These are phyloP conservation scores for Fusarium hostae DNA, from an alignment of 2,329 filamentous ascomycete genomes.

Conservation along the genomic window DNA sequence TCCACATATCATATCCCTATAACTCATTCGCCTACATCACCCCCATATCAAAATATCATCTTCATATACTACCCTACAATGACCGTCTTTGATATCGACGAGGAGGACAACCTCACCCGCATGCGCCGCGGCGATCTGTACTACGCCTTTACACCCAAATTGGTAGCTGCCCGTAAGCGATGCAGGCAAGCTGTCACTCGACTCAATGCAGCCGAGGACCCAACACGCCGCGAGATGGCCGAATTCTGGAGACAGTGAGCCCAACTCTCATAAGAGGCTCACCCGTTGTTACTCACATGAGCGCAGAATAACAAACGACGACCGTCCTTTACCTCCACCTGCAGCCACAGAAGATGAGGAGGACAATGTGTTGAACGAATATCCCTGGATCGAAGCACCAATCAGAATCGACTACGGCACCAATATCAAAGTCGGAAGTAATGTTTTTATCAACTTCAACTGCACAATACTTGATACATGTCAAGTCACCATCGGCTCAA, in stretches of 20 bases:
- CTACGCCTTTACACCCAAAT: slow-evolving; percentile 75
- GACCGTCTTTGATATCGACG: slow-evolving; percentile 48
- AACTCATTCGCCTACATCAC: too few species aligned
- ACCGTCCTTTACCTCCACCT: slow-evolving; percentile 69
- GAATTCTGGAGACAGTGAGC: slow-evolving; percentile 79
- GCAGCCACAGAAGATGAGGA: slow-evolving; percentile 70
- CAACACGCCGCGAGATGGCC: slow-evolving; percentile 69
- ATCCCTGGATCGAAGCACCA: slow-evolving; percentile 77
- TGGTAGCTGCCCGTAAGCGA: slow-evolving; percentile 70
- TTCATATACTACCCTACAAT: background rate
- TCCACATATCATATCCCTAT: background rate
- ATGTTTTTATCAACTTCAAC: slow-evolving; percentile 80
- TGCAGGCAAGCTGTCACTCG: slow-evolving; percentile 69
- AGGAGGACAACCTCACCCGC: slow-evolving; percentile 60
- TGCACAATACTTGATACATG: slow-evolving; percentile 82
- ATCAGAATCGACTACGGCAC: slow-evolving; percentile 81
- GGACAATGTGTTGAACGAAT: slow-evolving; percentile 68
- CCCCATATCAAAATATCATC: background rate
- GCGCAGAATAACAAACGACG: slow-evolving; percentile 70
- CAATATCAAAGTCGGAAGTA: slow-evolving; percentile 73
- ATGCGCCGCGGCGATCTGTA: slow-evolving; percentile 79
- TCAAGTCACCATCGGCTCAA: slow-evolving; percentile 76
- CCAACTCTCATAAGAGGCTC: rapidly evolving
- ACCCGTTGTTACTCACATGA: background rate
- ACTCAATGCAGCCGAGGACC: slow-evolving; percentile 72